Evolutionary conservation across 805 yeast species (phyloP).

Genomic region (Candida coquimbonensis): DNA sequence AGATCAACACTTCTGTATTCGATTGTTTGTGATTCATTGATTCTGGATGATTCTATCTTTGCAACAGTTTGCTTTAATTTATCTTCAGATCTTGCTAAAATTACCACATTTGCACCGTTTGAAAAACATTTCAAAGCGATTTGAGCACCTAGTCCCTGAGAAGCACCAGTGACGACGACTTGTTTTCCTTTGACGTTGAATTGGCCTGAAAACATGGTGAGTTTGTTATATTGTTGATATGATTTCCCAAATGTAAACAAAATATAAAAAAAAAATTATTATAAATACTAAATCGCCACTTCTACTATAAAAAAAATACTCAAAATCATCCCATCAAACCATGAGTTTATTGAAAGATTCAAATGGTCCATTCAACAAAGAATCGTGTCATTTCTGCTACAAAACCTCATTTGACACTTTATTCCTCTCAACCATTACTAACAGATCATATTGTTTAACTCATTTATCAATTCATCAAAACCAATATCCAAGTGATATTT

Average conservation of each 20-base stretch:
- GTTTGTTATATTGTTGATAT: no score
- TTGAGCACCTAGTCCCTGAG: conserved; percentile 88
- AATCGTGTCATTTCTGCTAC: conserved; percentile 85
- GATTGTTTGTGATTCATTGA: conserved; percentile 16
- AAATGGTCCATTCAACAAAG: conserved; percentile 51
- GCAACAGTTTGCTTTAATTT: conserved; percentile 47
- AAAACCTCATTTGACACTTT: conserved; percentile 65
- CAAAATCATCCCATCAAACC: no score
- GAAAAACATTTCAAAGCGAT: conserved; percentile 53
- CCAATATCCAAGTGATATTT: conserved; percentile 40
- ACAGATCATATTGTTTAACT: conserved; percentile 59
- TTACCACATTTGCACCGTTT: conserved; percentile 54
- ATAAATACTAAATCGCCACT: neutral
- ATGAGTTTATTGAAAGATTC: neutral
- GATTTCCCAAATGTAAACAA: neutral
- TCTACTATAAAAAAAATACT: no score
- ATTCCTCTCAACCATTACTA: conserved; percentile 70
- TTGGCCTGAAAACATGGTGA: conserved; percentile 8
- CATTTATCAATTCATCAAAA: conserved; percentile 54
- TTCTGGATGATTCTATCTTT: conserved; percentile 30
- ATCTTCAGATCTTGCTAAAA: conserved; percentile 70
- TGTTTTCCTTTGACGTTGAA: conserved; percentile 30
- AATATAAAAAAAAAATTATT: neutral
- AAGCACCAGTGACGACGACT: conserved; percentile 84
- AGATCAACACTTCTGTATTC: conserved; percentile 57